Conservation (phyloP, 176 grass and related monocot genomes). For the Elaeis guineensis region DNA sequence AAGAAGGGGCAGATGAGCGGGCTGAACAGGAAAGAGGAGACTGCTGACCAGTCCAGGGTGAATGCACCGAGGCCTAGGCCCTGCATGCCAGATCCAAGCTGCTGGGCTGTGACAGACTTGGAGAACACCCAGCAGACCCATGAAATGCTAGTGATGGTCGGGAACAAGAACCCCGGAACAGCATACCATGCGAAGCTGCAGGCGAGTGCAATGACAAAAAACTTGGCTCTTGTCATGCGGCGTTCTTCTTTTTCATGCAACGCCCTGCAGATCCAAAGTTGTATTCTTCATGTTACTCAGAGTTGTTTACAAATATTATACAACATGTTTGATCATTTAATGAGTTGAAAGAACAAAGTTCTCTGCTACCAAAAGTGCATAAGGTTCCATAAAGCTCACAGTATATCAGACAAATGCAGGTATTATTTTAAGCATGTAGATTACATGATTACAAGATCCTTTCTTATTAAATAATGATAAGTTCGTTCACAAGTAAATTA, state of each 20-base stretch:
- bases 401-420: too few species aligned
- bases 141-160: constrained; percentile 49
- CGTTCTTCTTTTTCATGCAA: constrained; percentile 73
- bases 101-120: constrained; percentile 64
- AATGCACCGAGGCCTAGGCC: constrained; percentile 65
- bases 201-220: constrained; percentile 63
- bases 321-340: too few species aligned
- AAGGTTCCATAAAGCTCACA: too few species aligned
- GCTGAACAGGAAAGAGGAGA: constrained; percentile 65
- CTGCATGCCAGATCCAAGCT: constrained; percentile 58
- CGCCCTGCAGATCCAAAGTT: constrained; percentile 30
- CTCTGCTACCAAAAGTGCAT: too few species aligned
- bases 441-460: too few species aligned
- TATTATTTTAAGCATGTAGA: too few species aligned
- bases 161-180: constrained; percentile 62
- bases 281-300: too few species aligned
- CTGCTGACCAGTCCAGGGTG: constrained; percentile 65
- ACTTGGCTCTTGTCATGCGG: constrained; percentile 58
- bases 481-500: too few species aligned
- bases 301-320: too few species aligned
- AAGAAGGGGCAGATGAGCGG: constrained; percentile 78
- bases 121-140: constrained; percentile 87
- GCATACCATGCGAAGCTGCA: constrained; percentile 69
- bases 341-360: too few species aligned
- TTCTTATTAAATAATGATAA: too few species aligned